A percentile compares a stretch with the other conserved stretches of the same genome.
Evolutionary conservation across 176 grass and related monocot genomes (phyloP).

Genomic region (Aegilops sharonensis): DNA sequence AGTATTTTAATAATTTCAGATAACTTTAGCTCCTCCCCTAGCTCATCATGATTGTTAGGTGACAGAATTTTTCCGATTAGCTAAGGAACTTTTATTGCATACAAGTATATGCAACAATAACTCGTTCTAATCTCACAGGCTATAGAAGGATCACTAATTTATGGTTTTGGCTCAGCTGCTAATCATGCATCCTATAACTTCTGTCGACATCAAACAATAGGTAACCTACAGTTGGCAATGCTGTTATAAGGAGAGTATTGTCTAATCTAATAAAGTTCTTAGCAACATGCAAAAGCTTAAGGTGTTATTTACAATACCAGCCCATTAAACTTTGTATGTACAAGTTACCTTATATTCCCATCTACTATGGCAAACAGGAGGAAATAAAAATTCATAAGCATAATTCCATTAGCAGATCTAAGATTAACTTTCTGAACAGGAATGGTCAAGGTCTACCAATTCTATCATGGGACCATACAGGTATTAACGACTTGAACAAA

Average conservation of each 20-base stretch:
- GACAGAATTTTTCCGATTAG: background rate
- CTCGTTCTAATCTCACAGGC: background rate
- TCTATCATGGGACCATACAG: background rate
- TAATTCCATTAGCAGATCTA: background rate
- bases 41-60: background rate
- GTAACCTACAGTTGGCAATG: background rate
- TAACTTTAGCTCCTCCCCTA: background rate
- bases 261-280: background rate
- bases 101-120: background rate
- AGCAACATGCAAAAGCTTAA: background rate
- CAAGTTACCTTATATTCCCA: background rate
- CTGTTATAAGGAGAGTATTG: background rate
- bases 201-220: background rate
- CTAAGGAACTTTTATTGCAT: background rate
- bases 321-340: background rate
- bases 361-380: background rate
- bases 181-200: constrained; percentile 13
- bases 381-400: background rate
- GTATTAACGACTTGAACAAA: background rate
- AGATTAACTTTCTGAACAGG: background rate
- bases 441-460: constrained; percentile 6
- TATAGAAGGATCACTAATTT: background rate
- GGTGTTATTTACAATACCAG: background rate
- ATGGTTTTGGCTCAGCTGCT: background rate
- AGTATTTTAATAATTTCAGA: background rate